These are phyloP conservation scores for Diaporthe capsici DNA, from an alignment of 2,329 filamentous ascomycete genomes.

Conservation along the genomic window DNA sequence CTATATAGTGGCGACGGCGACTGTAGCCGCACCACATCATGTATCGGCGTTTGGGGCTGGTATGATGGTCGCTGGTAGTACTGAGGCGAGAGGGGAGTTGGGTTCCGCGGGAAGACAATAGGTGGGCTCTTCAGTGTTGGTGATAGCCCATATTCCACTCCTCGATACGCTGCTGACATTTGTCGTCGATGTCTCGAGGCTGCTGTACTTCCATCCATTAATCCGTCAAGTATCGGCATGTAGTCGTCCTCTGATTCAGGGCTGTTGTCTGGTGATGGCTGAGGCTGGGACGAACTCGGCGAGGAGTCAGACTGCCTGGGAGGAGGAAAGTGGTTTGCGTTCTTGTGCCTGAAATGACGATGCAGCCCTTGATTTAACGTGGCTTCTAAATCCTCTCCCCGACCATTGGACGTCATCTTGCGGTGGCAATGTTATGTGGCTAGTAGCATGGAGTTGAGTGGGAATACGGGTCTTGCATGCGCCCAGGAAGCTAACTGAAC, in stretches of 20 bases:
- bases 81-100: conserved; percentile 18
- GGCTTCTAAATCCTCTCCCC: conserved; percentile 12
- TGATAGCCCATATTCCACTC: conserved; percentile 11
- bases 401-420: conserved; percentile 22
- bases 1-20: conserved; percentile 5
- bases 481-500: conserved; percentile 1
- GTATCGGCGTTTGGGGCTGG: not conserved
- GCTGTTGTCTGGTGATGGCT: not conserved
- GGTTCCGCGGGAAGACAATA: conserved; percentile 4
- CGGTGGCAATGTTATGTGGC: conserved; percentile 1
- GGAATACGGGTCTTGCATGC: conserved; percentile 2
- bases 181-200: conserved; percentile 4
- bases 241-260: conserved; percentile 19
- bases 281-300: not conserved
- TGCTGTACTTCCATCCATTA: not conserved
- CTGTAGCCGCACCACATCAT: not conserved
- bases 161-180: conserved; percentile 22
- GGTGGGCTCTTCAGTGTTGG: conserved; percentile 15
- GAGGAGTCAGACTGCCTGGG: not conserved
- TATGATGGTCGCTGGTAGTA: not conserved
- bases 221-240: conserved; percentile 8
- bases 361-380: conserved; percentile 25
- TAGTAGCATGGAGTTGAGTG: not conserved
- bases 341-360: conserved; percentile 15
- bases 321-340: not conserved